Evolutionary conservation across 1,284 basidiomycete species (phyloP).

Genomic region (Cryptococcus neoformans): DNA sequence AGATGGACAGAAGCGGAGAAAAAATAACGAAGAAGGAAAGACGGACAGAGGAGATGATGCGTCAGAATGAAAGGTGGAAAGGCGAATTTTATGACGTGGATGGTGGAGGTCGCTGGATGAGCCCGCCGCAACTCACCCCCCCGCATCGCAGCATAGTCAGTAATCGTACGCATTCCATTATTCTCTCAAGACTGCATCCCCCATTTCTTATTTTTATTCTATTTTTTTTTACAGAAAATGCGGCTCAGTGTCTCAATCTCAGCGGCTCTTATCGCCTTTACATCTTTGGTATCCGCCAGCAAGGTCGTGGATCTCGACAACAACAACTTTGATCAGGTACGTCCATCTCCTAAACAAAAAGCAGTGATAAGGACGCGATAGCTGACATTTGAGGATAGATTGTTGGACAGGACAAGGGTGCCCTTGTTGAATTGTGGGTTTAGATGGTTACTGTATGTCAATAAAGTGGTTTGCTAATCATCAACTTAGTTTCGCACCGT

Average conservation of each 20-base stretch:
- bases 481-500: conserved; percentile 41
- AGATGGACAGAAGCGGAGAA: too few species aligned
- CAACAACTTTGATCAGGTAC: conserved; percentile 68
- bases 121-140: too few species aligned
- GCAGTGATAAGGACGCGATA: background rate
- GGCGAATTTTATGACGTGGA: too few species aligned
- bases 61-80: too few species aligned
- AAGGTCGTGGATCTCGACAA: conserved; percentile 76
- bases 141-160: too few species aligned
- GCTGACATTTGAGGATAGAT: conserved; percentile 18
- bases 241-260: conserved; percentile 60
- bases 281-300: conserved; percentile 58
- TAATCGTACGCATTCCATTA: too few species aligned
- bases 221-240: conserved; percentile 51
- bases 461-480: background rate
- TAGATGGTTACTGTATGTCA: background rate
- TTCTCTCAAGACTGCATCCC: too few species aligned
- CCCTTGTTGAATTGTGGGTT: conserved; percentile 86
- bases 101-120: too few species aligned
- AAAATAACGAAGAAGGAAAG: too few species aligned
- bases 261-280: conserved; percentile 55
- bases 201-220: background rate
- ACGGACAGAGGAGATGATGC: too few species aligned
- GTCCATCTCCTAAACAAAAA: conserved; percentile 5
- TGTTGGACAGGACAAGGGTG: conserved; percentile 72